Evolutionary conservation across 2,329 filamentous ascomycete species (phyloP).

Genomic region (Monosporascus sp.): DNA sequence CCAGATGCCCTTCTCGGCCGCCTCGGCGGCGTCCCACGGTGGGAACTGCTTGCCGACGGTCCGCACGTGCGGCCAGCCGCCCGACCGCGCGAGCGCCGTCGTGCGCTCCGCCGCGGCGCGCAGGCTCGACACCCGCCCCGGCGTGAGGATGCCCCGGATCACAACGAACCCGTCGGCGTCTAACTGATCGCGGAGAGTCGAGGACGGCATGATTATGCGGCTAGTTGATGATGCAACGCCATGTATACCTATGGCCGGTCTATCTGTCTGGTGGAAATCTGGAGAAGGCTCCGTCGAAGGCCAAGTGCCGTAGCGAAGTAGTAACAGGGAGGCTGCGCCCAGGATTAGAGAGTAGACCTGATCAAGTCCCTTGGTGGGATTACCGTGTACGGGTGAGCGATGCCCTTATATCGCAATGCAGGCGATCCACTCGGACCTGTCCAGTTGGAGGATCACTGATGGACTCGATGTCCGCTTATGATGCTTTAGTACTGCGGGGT

Average conservation of each 20-base stretch:
- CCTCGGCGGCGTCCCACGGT: conserved; percentile 61
- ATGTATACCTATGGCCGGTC: not conserved
- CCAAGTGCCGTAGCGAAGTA: too few relatives aligned
- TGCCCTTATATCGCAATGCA: not conserved
- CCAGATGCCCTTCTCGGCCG: conserved; percentile 67
- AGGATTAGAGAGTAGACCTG: not conserved
- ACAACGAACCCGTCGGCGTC: conserved; percentile 71
- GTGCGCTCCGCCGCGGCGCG: conserved; percentile 54
- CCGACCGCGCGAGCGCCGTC: conserved; percentile 60
- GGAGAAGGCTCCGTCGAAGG: too few relatives aligned
- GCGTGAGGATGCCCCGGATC: conserved; percentile 59
- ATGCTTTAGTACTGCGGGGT: not conserved
- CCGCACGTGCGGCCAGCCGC: conserved; percentile 75
- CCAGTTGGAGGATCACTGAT: not conserved
- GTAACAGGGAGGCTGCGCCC: too few relatives aligned
- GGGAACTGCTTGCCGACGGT: conserved; percentile 89
- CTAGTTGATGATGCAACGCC: not conserved
- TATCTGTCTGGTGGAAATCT: too few relatives aligned
- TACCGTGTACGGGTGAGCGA: not conserved
- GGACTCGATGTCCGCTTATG: not conserved
- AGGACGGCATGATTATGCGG: conserved; percentile 1
- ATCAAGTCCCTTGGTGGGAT: not conserved
- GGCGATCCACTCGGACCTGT: not conserved
- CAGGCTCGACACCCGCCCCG: conserved; percentile 51
- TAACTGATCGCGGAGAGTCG: conserved; percentile 47